These are phyloP conservation scores for Cerrena zonata DNA, from an alignment of 1,284 basidiomycete genomes.

Conservation along the genomic window DNA sequence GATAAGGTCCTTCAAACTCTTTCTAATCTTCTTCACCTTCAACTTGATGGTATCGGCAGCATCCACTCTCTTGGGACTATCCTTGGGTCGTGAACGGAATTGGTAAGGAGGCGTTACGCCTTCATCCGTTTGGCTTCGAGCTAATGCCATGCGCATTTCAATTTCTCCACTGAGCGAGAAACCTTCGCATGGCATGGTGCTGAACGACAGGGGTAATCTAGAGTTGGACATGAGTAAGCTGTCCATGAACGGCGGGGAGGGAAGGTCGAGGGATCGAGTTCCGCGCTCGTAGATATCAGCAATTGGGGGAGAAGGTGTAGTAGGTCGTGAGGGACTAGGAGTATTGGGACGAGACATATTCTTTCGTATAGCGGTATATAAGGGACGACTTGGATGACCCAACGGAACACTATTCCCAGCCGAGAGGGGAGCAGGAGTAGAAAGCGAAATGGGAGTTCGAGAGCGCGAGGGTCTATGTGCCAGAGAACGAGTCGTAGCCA, in stretches of 20 bases:
- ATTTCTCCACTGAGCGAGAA: constrained; percentile 57
- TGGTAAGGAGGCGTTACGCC: constrained; percentile 9
- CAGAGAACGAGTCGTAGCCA: neutral
- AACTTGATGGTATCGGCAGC: constrained; percentile 23
- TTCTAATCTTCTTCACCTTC: constrained; percentile 38
- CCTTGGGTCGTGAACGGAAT: constrained; percentile 16
- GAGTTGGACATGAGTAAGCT: constrained; percentile 3
- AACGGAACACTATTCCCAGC: constrained; percentile 33
- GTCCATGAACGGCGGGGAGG: neutral
- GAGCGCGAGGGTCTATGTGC: neutral
- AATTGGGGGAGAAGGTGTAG: neutral
- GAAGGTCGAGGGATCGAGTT: constrained; percentile 5
- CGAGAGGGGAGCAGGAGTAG: constrained; percentile 12
- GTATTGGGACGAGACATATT: constrained; percentile 43
- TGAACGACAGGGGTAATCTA: neutral
- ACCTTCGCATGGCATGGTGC: constrained; percentile 23
- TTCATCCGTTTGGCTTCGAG: constrained; percentile 28
- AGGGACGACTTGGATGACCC: constrained; percentile 51
- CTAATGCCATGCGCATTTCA: constrained; percentile 52
- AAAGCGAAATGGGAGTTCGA: neutral
- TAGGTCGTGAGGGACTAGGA: constrained; percentile 22
- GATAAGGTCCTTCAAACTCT: constrained; percentile 38
- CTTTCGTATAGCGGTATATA: constrained; percentile 59
- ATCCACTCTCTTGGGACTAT: constrained; percentile 11
- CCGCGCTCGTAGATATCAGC: neutral